A percentile compares a stretch with the other conserved stretches of the same genome.
Conservation (phyloP, 805 yeast genomes). For the Metschnikowia santaceciliae region DNA sequence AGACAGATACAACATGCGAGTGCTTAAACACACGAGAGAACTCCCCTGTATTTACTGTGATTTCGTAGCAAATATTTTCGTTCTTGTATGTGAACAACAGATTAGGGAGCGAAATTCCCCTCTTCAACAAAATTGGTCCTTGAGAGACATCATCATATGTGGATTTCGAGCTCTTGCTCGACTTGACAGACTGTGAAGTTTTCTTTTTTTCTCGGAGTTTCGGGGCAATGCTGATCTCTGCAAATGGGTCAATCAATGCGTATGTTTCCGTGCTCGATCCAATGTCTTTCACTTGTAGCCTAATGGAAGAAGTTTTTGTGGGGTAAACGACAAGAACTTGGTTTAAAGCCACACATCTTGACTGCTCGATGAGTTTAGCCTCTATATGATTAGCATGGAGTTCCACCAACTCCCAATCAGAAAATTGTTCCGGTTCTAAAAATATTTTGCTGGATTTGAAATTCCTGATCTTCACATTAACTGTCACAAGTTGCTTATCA, state of each 20-base stretch:
- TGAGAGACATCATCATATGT: conserved; percentile 22
- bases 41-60: conserved; percentile 45
- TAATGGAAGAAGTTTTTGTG: conserved; percentile 55
- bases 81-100: conserved; percentile 22
- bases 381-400: conserved; percentile 76
- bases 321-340: conserved; percentile 70
- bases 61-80: conserved; percentile 29
- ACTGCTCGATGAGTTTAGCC: conserved; percentile 68
- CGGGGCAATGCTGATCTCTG: conserved; percentile 80
- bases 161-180: conserved; percentile 11
- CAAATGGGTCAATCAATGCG: conserved; percentile 55
- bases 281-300: conserved; percentile 45
- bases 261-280: conserved; percentile 41
- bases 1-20: conserved; percentile 46
- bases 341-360: conserved; percentile 62
- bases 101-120: conserved; percentile 60
- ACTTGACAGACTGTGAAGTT: conserved; percentile 19
- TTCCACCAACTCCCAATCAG: conserved; percentile 92
- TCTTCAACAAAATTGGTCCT: conserved; percentile 38
- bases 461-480: conserved; percentile 46
- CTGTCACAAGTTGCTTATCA: conserved; percentile 35
- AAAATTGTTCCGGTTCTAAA: conserved; percentile 69
- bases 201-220: conserved; percentile 27
- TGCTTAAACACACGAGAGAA: conserved; percentile 27
- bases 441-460: conserved; percentile 59